Evolutionary conservation across 1,139 yeast genomes (phyloP), one percentile per base, ranked within the genome.

Genomic region (Arxiozyma telluris): DNA sequence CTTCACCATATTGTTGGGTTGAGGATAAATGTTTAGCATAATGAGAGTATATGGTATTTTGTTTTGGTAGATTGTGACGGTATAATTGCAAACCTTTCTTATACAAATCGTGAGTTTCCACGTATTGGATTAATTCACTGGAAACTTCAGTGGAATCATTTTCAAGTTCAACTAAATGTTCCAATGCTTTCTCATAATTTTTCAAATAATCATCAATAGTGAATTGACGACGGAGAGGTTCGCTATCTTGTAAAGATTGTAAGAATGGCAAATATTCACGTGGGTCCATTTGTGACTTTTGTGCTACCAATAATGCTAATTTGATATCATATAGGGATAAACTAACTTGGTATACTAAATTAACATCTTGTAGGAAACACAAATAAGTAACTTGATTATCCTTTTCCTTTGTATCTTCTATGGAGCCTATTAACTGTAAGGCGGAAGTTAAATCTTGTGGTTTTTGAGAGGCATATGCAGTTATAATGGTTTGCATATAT

Each of bases 241-340:
- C 74, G 67, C 85, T 87, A 42, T 80, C 79, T 61, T 88, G 87
- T 54, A 94, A 75, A 53, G 82, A 79, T 64, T 90, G 96, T 61
- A 94, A 76, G 69, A 93, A 94, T 52, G 98, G 97, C 53, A 94
- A 73, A 64, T 93, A 94, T 69, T 94, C 99, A 65, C 91, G 89
- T 30, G 99, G 99, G 72, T 94, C 99, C 77, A 86, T 90, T 70
- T 93, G 98, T 0, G 97, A 90, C 66, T 90, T 93, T 68, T 94
- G 98, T 0, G 98, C 98, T 59, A 94, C 83, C 15, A 80, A 77
- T 56, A 94, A 76, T 0, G 98, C 81, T 60, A 91, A 73, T 57
- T 83, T 83, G 45, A 94, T 83, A 68, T 93, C 87, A 65, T 94
- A 94, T 41, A 87, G 74, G 1, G 96, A 87, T 57, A 93, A 76